Evolutionary conservation across 306 rosid genomes (phyloP), one percentile per base, ranked within the genome.

Genomic region (Leucaena leucocephala): DNA sequence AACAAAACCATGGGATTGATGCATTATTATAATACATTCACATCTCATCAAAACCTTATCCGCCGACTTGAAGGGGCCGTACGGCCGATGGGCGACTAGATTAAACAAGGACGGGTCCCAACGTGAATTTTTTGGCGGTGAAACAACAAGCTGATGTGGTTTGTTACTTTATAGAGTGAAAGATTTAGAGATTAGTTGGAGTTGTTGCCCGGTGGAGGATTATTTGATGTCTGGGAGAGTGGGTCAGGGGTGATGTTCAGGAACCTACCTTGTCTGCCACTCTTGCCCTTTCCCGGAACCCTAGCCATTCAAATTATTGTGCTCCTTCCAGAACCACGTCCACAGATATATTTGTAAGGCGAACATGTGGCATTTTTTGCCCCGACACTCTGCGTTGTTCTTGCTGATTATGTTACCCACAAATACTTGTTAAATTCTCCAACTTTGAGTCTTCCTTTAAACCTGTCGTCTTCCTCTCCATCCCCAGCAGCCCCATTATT

Each of bases 221-320:
- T 68, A 80, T 84, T 63, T 84, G 75, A 33, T 74, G 77, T 82
- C 81, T 19, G 44, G 14, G 40, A 19, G 62, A 65, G 89, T 88
- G 89, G 90, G 90, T 86, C 82, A 79, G 81, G 48, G 38, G 85
- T 88, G 82, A 74, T 85, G 88, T 85, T 85, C 90, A 78, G 44
- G 79, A 82, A 78, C 81, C 82, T 68, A 85, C 84, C 72, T 39
- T 87, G 93, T 90, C 90, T 84, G 87, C 93, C 93, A 90, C 87
- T 73, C 81, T 33, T 52, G 43, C 69, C 11, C 66, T 61, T 27
- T 80, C 39, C 75, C 59, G 55, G 15, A 57, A 67, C 71, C 68
- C 79, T 81, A 71, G 83, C 80, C 71, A 55, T 75, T 45, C 76
- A 83, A 82, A 75, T 83, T 40, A 71, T 75, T 50, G 73, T 70